phyloP scores from a whole-genome alignment of 805 yeast genomes.

The Lipomyces kockii region DNA sequence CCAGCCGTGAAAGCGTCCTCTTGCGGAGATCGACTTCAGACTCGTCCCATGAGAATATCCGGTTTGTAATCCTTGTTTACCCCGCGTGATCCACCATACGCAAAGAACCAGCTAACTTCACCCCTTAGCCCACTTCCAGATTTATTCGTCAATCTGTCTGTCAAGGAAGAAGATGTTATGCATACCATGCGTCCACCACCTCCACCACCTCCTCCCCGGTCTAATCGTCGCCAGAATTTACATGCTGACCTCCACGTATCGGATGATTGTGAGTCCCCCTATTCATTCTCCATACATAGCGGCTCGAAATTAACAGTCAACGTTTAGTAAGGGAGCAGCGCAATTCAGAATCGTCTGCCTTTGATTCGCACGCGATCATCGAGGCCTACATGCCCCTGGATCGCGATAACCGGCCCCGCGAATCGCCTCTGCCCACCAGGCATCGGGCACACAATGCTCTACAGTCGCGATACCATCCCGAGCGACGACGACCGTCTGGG shows the following conservation, averaged over 20 bases:
- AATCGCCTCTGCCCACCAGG: background rate
- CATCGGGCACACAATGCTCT: background rate
- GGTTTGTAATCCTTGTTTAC: background rate
- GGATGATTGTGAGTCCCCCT: background rate
- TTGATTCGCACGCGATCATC: conserved; percentile 8
- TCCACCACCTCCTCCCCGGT: conserved; percentile 25
- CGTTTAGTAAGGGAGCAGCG: background rate
- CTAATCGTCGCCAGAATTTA: conserved; percentile 10
- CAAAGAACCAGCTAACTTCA: background rate
- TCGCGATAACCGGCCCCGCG: conserved; percentile 12
- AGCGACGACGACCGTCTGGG: background rate
- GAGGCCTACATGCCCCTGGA: conserved; percentile 16
- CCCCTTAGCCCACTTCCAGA: conserved; percentile 19
- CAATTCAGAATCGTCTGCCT: background rate
- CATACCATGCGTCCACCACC: conserved; percentile 13
- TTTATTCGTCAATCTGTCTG: conserved; percentile 21
- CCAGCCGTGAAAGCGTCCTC: background rate
- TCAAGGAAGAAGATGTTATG: conserved; percentile 7
- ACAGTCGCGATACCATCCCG: background rate
- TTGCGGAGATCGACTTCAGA: conserved; percentile 12
- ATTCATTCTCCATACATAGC: background rate
- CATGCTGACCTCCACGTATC: background rate
- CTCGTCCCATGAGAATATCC: conserved; percentile 10
- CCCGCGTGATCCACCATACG: background rate
- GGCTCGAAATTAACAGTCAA: background rate